A percentile compares a stretch with the other conserved stretches of the same genome.
phyloP scores from a whole-genome alignment of 2,329 filamentous ascomycete genomes.

The Ophiostoma montium region DNA sequence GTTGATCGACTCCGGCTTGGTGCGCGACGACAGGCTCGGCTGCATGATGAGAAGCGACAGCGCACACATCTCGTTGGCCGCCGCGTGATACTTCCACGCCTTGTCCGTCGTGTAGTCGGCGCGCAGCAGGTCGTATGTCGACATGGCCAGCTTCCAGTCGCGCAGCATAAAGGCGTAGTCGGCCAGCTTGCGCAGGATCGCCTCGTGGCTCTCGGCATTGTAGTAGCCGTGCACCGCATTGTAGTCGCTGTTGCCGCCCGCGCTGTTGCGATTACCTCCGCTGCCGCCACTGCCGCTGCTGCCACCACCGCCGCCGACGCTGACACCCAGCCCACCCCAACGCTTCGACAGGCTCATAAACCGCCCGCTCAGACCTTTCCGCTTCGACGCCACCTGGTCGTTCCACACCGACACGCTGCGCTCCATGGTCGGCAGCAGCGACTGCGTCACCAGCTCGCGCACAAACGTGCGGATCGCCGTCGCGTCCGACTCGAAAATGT shows the following conservation, averaged over 20 bases:
- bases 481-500: conserved; percentile 84
- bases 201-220: conserved; percentile 69
- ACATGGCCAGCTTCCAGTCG: conserved; percentile 86
- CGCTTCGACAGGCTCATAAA: conserved; percentile 89
- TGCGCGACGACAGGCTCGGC: conserved; percentile 56
- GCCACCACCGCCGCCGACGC: conserved; percentile 27
- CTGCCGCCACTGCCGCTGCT: conserved; percentile 26
- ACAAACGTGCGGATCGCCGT: conserved; percentile 80
- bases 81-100: conserved; percentile 91
- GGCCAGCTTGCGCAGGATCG: conserved; percentile 80
- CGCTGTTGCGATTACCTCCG: conserved; percentile 33
- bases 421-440: conserved; percentile 92
- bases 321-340: conserved; percentile 73
- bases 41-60: conserved; percentile 69
- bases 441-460: conserved; percentile 89
- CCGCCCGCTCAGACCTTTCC: conserved; percentile 79
- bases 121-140: conserved; percentile 79
- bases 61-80: conserved; percentile 88
- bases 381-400: conserved; percentile 83
- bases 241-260: conserved; percentile 44
- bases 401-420: conserved; percentile 86
- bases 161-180: conserved; percentile 96
- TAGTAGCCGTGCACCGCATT: conserved; percentile 79
- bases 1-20: conserved; percentile 66
- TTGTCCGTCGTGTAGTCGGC: conserved; percentile 90